A percentile compares a stretch with the other conserved stretches of the same genome.
Evolutionary conservation across 768 basidiomycete species (phyloP).

Genomic region (Naganishia vishniacii): DNA sequence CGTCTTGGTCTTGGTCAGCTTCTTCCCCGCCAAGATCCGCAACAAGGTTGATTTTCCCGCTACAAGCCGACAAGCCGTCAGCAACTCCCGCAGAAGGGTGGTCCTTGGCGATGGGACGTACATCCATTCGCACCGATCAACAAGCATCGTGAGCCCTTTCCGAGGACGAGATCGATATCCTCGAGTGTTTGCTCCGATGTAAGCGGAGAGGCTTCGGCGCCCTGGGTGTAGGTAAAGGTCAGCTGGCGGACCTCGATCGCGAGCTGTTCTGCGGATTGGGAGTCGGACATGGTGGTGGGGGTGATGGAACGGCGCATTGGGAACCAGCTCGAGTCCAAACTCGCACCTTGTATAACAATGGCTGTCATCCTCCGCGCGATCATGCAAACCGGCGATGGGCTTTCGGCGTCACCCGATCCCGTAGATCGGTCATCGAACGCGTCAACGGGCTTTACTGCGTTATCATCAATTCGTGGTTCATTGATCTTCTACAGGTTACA

Average conservation of each 20-base stretch:
- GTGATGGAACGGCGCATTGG: background rate
- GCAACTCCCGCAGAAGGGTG: background rate
- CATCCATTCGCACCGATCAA: constrained; percentile 92
- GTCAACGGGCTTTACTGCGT: constrained; percentile 21
- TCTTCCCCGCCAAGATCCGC: constrained; percentile 87
- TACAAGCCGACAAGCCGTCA: constrained; percentile 5
- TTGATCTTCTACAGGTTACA: no score
- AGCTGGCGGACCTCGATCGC: constrained; percentile 28
- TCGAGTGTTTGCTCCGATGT: constrained; percentile 52
- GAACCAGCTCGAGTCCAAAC: background rate
- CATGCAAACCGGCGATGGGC: no score
- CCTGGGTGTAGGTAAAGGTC: constrained; percentile 25
- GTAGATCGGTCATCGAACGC: constrained; percentile 6
- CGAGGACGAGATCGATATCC: constrained; percentile 63
- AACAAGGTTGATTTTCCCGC: constrained; percentile 93
- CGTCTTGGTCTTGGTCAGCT: constrained; percentile 62
- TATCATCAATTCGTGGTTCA: no score
- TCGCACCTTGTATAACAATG: background rate
- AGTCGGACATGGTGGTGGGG: constrained; percentile 1
- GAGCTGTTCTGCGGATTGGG: constrained; percentile 3
- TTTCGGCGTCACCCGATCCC: background rate
- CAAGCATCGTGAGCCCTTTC: constrained; percentile 72
- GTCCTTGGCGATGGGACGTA: constrained; percentile 51
- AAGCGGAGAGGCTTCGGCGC: constrained; percentile 1
- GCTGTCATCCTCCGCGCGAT: background rate